Conservation (phyloP, 2,329 filamentous ascomycete species). For the Keithomyces neogunnii region DNA sequence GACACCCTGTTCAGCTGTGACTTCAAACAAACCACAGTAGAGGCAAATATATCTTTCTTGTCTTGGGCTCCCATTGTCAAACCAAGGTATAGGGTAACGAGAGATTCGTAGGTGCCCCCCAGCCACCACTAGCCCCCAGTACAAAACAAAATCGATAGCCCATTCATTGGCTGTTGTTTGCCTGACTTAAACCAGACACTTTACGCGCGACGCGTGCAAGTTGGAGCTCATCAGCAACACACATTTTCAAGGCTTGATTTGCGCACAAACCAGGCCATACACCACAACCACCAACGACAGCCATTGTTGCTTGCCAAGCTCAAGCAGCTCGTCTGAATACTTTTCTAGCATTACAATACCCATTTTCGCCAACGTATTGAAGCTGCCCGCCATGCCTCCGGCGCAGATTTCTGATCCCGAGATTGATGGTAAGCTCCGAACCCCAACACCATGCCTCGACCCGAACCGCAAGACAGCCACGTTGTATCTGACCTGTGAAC, state of each 20-base stretch:
- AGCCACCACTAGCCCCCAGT: too few relatives aligned
- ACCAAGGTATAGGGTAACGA: too few relatives aligned
- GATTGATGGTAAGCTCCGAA: slow-evolving; percentile 22
- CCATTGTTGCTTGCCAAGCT: neutral
- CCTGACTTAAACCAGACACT: slow-evolving; percentile 14
- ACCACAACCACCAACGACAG: neutral
- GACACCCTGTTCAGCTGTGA: too few relatives aligned
- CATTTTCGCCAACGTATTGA: neutral
- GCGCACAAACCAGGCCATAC: neutral
- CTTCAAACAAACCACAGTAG: too few relatives aligned
- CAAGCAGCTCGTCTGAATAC: neutral
- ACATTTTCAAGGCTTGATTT: slow-evolving; percentile 13
- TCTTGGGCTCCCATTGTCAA: too few relatives aligned
- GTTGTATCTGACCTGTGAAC: slow-evolving; percentile 4
- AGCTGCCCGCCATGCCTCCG: slow-evolving; percentile 22
- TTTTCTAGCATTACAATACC: neutral
- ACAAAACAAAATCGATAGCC: too few relatives aligned
- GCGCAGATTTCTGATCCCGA: slow-evolving; percentile 26
- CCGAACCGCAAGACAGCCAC: neutral
- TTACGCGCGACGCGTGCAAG: slow-evolving; percentile 30
- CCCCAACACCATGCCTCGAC: neutral
- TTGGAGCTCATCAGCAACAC: neutral
- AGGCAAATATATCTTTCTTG: too few relatives aligned
- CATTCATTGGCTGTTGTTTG: slow-evolving; percentile 1
- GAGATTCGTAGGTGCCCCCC: too few relatives aligned